These are phyloP conservation scores for Boletus rubescentipes DNA, from an alignment of 768 basidiomycete genomes.

Conservation along the genomic window DNA sequence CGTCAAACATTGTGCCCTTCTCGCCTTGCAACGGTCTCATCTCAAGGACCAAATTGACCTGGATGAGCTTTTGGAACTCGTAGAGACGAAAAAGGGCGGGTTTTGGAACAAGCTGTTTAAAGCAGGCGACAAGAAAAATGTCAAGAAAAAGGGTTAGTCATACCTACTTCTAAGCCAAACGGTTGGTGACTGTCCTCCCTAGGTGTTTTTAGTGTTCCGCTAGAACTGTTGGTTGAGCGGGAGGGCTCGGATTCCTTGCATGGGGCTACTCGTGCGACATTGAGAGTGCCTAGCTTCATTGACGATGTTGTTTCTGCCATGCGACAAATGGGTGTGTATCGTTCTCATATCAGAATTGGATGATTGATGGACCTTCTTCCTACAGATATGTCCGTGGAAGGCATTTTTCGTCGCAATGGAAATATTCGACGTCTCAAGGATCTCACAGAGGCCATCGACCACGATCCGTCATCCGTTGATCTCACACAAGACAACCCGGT, in stretches of 20 bases:
- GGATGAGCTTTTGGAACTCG: conserved; percentile 90
- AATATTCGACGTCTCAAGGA: conserved; percentile 94
- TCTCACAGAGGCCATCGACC: conserved; percentile 88
- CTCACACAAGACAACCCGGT: conserved; percentile 94
- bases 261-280: conserved; percentile 79
- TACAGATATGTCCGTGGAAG: conserved; percentile 97
- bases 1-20: conserved; percentile 87
- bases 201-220: conserved; percentile 93
- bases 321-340: conserved; percentile 91
- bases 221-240: conserved; percentile 89
- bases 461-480: conserved; percentile 90
- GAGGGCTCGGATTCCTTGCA: conserved; percentile 95
- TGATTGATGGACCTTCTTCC: conserved; percentile 2
- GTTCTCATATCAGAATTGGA: neutral
- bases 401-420: conserved; percentile 97
- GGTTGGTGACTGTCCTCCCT: conserved; percentile 12
- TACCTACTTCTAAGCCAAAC: neutral
- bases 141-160: conserved; percentile 82
- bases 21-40: conserved; percentile 74
- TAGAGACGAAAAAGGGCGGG: conserved; percentile 88
- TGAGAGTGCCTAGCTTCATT: conserved; percentile 95
- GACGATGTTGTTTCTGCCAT: conserved; percentile 98
- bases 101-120: conserved; percentile 99
- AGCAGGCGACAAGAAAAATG: conserved; percentile 83
- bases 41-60: conserved; percentile 82